phyloP scores from a whole-genome alignment of 306 rosid species.

The Corylus americana region DNA sequence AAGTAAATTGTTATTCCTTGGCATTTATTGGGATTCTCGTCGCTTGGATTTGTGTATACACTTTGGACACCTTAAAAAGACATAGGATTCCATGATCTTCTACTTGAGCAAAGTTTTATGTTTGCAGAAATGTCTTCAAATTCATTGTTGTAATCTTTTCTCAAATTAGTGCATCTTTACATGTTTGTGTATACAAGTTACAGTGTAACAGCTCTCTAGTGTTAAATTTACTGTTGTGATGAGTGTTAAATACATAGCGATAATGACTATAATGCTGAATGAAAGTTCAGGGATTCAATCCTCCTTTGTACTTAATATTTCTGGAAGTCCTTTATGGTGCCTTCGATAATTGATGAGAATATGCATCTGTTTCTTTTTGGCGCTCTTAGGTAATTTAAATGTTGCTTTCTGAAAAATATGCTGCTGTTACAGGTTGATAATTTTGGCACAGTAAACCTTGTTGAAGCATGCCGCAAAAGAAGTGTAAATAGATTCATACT shows the following conservation, averaged over 20 bases:
- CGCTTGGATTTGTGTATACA: background rate
- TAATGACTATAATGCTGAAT: background rate
- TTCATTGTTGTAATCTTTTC: background rate
- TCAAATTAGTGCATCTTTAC: background rate
- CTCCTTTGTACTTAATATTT: background rate
- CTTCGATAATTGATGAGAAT: background rate
- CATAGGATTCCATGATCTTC: background rate
- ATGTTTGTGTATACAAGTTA: background rate
- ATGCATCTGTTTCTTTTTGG: background rate
- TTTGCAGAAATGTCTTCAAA: background rate
- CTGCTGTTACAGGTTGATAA: slow-evolving; percentile 76
- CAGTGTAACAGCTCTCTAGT: background rate
- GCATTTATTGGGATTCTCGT: background rate
- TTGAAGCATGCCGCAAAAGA: slow-evolving; percentile 80
- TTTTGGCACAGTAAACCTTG: slow-evolving; percentile 87
- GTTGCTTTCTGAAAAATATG: slow-evolving; percentile 13
- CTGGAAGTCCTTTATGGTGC: background rate
- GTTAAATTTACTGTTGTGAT: background rate
- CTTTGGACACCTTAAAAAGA: background rate
- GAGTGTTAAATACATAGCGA: background rate
- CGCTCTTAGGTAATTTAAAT: background rate
- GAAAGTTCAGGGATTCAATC: background rate
- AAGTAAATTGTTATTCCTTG: background rate
- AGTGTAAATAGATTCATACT: slow-evolving; percentile 84
- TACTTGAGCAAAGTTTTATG: background rate